Evolutionary conservation across 768 basidiomycete species (phyloP).

Genomic region (Lentinula guzmanii): DNA sequence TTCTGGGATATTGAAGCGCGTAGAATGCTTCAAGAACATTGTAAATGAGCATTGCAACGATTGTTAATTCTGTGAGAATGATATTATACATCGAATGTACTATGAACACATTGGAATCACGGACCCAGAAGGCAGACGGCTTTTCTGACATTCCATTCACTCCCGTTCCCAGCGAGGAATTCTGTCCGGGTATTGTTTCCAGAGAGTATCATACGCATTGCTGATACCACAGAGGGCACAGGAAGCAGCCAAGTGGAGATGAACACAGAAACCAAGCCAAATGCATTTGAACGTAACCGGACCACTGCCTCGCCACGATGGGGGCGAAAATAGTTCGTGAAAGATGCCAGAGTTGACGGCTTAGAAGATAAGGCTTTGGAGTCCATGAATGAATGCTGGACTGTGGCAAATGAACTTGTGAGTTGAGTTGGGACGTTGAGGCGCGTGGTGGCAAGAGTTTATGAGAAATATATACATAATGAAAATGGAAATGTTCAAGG

Average conservation of each 20-base stretch:
- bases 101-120: background rate
- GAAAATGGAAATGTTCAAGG: too few species aligned
- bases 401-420: too few species aligned
- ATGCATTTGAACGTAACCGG: constrained; percentile 1
- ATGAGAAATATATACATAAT: too few species aligned
- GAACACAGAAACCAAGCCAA: background rate
- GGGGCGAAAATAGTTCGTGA: background rate
- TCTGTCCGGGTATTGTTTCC: background rate
- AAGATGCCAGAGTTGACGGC: background rate
- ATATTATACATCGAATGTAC: background rate
- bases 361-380: background rate
- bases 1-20: constrained; percentile 2
- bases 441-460: too few species aligned
- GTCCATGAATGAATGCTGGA: background rate
- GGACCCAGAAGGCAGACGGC: background rate
- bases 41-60: background rate
- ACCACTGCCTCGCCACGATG: constrained; percentile 2
- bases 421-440: too few species aligned
- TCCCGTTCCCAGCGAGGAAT: background rate
- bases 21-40: constrained; percentile 1
- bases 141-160: background rate
- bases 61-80: background rate
- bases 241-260: constrained; percentile 4
- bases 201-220: background rate
- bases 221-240: background rate